A percentile compares a stretch with the other conserved stretches of the same genome.
These are phyloP conservation scores for Nicotiana benthamiana DNA, from an alignment of 257 asterid genomes.

Conservation along the genomic window DNA sequence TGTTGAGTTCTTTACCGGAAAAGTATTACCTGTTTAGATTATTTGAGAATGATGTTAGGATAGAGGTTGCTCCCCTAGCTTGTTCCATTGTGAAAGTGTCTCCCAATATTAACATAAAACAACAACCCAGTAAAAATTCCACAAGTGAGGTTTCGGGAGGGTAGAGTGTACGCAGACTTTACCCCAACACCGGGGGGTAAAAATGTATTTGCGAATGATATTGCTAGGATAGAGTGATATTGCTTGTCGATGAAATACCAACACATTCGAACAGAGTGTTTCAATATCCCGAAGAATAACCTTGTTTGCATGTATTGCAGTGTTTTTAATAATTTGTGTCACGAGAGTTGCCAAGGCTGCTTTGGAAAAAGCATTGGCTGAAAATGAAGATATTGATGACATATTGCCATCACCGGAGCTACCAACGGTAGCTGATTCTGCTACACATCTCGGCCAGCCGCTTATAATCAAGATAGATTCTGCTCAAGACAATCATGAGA, in stretches of 20 bases:
- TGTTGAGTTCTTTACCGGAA: background rate
- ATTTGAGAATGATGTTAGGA: background rate
- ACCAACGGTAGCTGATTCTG: constrained; percentile 17
- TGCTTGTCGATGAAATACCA: background rate
- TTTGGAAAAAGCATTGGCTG: constrained; percentile 24
- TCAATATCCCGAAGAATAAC: background rate
- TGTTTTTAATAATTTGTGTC: constrained; percentile 41
- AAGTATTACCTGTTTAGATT: background rate
- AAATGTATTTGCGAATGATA: background rate
- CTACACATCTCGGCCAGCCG: constrained; percentile 53
- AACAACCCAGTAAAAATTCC: no score
- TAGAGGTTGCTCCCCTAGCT: background rate
- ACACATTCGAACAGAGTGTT: background rate
- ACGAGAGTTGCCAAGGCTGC: constrained; percentile 23
- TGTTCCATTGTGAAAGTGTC: background rate
- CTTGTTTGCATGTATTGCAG: constrained; percentile 35
- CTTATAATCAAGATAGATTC: constrained; percentile 63
- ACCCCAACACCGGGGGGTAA: no score
- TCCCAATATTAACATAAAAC: background rate
- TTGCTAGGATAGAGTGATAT: background rate
- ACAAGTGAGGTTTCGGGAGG: no score
- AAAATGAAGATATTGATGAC: constrained; percentile 22
- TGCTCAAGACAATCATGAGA: constrained; percentile 44
- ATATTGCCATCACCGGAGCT: constrained; percentile 6
- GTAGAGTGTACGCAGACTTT: no score